These are phyloP conservation scores for Rhodocollybia butyracea DNA, from an alignment of 768 basidiomycete species.

Conservation along the genomic window DNA sequence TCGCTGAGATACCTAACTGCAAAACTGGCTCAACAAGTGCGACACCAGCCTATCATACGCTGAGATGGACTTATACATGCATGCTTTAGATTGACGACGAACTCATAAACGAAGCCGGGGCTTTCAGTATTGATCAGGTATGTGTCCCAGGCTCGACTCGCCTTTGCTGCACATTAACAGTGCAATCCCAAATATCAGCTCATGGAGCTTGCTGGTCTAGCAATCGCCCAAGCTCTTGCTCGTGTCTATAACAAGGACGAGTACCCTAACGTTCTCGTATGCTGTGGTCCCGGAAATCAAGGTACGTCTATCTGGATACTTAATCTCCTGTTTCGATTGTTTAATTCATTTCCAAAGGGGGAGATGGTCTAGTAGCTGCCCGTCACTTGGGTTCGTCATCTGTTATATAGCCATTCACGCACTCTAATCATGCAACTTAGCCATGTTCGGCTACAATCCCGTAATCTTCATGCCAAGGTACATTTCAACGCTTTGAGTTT, in stretches of 20 bases:
- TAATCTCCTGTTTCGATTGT: not conserved
- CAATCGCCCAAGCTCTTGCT: constrained; percentile 86
- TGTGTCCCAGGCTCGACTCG: constrained; percentile 6
- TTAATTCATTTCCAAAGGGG: too few relatives aligned
- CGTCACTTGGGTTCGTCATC: constrained; percentile 73
- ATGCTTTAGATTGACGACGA: constrained; percentile 91
- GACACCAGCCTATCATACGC: constrained; percentile 2
- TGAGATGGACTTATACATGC: too few relatives aligned
- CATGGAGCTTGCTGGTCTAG: constrained; percentile 95
- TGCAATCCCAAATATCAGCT: constrained; percentile 48
- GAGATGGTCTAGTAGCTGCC: constrained; percentile 95
- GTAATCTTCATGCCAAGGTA: constrained; percentile 95
- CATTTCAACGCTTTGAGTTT: not conserved
- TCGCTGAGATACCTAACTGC: constrained; percentile 67
- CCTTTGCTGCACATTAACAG: not conserved
- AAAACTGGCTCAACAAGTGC: constrained; percentile 73
- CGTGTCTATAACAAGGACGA: constrained; percentile 68
- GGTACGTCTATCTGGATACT: constrained; percentile 22
- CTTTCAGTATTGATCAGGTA: constrained; percentile 94
- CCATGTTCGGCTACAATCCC: constrained; percentile 89
- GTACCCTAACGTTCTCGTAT: constrained; percentile 82
- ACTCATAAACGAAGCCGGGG: constrained; percentile 84
- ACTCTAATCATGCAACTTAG: constrained; percentile 36
- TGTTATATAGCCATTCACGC: not conserved
- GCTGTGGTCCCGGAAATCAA: constrained; percentile 97